phyloP scores from a whole-genome alignment of 257 asterid genomes.

The Hygrophila difformis region DNA sequence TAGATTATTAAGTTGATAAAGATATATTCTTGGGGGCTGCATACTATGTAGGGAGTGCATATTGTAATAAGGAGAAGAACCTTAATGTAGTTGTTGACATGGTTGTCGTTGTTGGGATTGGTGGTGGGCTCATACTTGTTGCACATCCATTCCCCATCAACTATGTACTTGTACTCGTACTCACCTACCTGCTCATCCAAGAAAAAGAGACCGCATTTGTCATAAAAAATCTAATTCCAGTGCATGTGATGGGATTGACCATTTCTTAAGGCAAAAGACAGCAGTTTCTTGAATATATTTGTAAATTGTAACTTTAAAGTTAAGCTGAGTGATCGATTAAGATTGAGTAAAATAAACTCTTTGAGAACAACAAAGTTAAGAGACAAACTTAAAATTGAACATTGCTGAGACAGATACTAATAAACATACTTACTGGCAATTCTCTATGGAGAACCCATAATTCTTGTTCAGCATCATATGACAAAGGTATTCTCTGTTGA shows the following conservation, averaged over 20 bases:
- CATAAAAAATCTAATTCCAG: too few species aligned
- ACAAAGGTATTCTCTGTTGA: constrained; percentile 64
- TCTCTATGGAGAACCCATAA: constrained; percentile 67
- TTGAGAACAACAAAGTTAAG: too few species aligned
- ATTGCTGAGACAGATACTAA: neutral
- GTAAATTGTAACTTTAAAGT: neutral
- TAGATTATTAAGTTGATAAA: too few species aligned
- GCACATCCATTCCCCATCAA: constrained; percentile 72
- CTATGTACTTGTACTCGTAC: constrained; percentile 84
- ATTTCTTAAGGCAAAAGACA: too few species aligned
- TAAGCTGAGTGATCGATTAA: too few species aligned
- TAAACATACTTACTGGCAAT: constrained; percentile 47
- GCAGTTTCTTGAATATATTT: too few species aligned
- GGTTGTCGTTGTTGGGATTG: constrained; percentile 68
- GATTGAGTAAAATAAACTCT: too few species aligned
- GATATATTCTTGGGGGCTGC: too few species aligned
- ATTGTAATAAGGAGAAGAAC: constrained; percentile 22
- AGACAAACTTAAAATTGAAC: too few species aligned
- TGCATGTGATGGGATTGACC: too few species aligned
- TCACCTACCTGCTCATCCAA: constrained; percentile 66
- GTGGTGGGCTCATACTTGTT: constrained; percentile 50
- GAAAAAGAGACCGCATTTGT: constrained; percentile 8
- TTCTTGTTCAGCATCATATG: constrained; percentile 38
- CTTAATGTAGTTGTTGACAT: constrained; percentile 73
- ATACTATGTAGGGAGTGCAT: constrained; percentile 2